Base-by-base conservation (phyloP, 805 yeast species). In the Candida bentonensis region DNA sequence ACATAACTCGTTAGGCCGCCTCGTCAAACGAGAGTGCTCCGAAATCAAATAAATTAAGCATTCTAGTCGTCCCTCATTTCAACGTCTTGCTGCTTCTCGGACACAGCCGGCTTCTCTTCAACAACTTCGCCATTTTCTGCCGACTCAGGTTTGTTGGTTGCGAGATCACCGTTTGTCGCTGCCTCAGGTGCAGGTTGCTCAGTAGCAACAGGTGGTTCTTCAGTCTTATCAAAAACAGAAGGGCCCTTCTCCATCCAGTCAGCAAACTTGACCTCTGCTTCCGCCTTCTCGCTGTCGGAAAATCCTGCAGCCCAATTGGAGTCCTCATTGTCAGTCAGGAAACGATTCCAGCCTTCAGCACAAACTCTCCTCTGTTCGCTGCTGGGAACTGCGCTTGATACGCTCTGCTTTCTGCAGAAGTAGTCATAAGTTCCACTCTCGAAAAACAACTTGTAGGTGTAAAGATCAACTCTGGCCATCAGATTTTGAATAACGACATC, bases 381-480 rank as follows among this genome's bases (percentile, higher is more conserved):
- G n/a, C 23, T 23, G 7, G 47, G 22, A 2, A 44, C 43, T n/a
- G 46, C 27, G 15, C 34, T 65, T 48, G 68, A 77, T 15, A 75
- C 65, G 1, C 78, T 30, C 17, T 30, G 64, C 48, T 69, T 70
- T 42, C 94, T 70, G 2, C 85, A 72, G 54, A 82, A 86, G 50
- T 79, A 80, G 64, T 92, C 98, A 50, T 72, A 76, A 0, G 95
- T 76, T 3, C 72, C 78, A 3, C 81, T 72, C 57, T 85, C 94
- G 58, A 89, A 87, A 57, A 82, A 78, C 55, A 92, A 64, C 50
- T 83, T 72, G 61, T 85, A 92, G 2, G 87, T 76, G 53, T 80
- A 81, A 53, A 78, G 76, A 55, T 88, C 78, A 33, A 89, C 73
- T 41, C 84, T 79, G 17, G 92, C 89, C 55, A 78, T 78, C 61